Evolutionary conservation across 1,139 yeast genomes (phyloP).

Genomic region (Torulaspora globosa): DNA sequence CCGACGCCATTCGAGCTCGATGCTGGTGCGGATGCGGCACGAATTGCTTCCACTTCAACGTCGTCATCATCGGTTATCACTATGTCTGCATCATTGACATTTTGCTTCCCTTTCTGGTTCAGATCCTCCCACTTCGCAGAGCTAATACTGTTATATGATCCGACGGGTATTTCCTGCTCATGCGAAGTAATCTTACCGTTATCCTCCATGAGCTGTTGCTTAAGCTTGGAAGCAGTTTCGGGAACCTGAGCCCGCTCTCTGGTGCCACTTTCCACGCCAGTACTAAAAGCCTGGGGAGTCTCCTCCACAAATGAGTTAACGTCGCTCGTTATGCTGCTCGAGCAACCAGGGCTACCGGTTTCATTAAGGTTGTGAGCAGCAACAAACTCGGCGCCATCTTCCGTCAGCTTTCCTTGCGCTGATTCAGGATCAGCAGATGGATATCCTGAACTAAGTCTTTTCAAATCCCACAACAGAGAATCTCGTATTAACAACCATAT

Average conservation of each 20-base stretch:
- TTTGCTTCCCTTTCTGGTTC: neutral
- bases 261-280: slow-evolving; percentile 4
- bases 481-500: slow-evolving; percentile 36
- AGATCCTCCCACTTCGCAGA: neutral
- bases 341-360: slow-evolving; percentile 8
- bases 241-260: neutral
- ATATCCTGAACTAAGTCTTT: slow-evolving; percentile 13
- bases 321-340: slow-evolving; percentile 13
- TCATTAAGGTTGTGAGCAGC: slow-evolving; percentile 7
- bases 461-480: slow-evolving; percentile 35
- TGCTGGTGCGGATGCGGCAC: neutral
- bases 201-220: slow-evolving; percentile 13
- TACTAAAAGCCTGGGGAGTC: slow-evolving; percentile 11
- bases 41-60: slow-evolving; percentile 9
- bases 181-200: neutral
- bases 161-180: neutral
- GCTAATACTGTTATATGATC: neutral
- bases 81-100: slow-evolving; percentile 11
- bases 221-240: slow-evolving; percentile 8
- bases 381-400: neutral
- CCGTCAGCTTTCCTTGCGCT: neutral
- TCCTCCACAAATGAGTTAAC: slow-evolving; percentile 15
- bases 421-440: slow-evolving; percentile 1
- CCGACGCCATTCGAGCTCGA: neutral
- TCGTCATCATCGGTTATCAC: slow-evolving; percentile 20